Base-by-base conservation (phyloP, 2,329 filamentous ascomycete species). In the Cadophora gregata region DNA sequence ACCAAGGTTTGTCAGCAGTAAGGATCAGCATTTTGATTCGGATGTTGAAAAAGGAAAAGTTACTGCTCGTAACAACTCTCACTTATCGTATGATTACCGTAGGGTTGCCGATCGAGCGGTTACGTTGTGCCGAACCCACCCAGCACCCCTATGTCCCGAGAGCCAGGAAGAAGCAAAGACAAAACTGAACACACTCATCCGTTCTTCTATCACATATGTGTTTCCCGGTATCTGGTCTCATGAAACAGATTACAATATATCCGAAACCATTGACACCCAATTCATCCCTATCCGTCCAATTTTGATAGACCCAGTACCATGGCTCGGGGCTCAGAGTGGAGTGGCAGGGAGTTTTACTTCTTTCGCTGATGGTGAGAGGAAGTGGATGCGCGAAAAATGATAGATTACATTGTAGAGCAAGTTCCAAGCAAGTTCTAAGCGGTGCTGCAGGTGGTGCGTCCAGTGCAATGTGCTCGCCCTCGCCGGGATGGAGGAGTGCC, bases 291-390 rank as follows among this genome's bases (percentile, higher is more conserved):
- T 47, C 42, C n/a, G 42, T 47, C 42, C 42, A 47, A 27, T 51
- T 31, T 53, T 29, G 50, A 53, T 31, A n/a, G 14, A 53, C 50
- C 50, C 50, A n/a, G 50, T 31, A 53, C 50, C 50, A 53, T 27
- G 25, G 25, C 27, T 31, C 25, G n/a, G 8, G 27, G 42, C 19
- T 21, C 42, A 42, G 36, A 42, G 16, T 6, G 42, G 14, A 47
- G n/a, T 47, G n/a, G 42, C n/a, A 47, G 7, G 42, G 19, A 47
- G 42, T 6, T 47, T 21, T 47, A 42, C 42, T 47, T 47, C 42
- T 47, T n/a, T 10, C n/a, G 42, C 42, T 47, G 42, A 21, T 21
- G n/a, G 42, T 21, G 42, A 47, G 42, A 10, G 14, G 38, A 21
- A 47, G 42, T 21, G 42, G 42, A 47, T n/a, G 42, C 10, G n/a